Percentiles rank a stretch among this genome's conserved stretches.
phyloP scores from a whole-genome alignment of 257 asterid genomes.

The Solanum lignicaule region DNA sequence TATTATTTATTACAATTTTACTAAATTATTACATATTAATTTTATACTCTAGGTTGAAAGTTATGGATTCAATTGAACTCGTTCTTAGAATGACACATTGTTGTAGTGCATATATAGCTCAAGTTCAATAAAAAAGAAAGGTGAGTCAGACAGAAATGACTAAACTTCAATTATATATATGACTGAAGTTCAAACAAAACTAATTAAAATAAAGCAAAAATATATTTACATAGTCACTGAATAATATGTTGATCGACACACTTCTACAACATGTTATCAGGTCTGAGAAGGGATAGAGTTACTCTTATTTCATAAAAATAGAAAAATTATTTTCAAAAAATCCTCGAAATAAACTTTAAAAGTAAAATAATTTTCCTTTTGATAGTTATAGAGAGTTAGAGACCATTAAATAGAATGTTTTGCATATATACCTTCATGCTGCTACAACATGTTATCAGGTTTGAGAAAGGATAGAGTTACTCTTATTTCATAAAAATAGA shows the following conservation, averaged over 20 bases:
- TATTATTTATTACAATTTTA: too few species aligned
- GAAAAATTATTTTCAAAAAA: accelerated
- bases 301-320: neutral
- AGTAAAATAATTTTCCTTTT: neutral
- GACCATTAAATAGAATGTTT: neutral
- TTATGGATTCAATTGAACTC: too few species aligned
- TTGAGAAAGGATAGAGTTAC: neutral
- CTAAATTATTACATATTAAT: too few species aligned
- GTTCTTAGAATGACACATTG: neutral
- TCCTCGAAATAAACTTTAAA: neutral
- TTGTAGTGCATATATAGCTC: neutral
- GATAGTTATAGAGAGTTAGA: neutral
- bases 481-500: neutral
- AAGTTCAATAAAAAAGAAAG: neutral
- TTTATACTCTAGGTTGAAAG: too few species aligned
- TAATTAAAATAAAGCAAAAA: neutral
- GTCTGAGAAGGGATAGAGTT: neutral
- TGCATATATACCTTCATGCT: neutral
- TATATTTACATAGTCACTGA: neutral
- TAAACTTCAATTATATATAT: neutral
- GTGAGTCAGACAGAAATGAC: neutral
- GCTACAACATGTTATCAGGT: neutral
- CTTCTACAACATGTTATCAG: neutral
- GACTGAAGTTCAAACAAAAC: neutral
- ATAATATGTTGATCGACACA: neutral